These are phyloP conservation scores for Talaromyces sp. DNA, from an alignment of 2,329 filamentous ascomycete genomes.

Conservation along the genomic window DNA sequence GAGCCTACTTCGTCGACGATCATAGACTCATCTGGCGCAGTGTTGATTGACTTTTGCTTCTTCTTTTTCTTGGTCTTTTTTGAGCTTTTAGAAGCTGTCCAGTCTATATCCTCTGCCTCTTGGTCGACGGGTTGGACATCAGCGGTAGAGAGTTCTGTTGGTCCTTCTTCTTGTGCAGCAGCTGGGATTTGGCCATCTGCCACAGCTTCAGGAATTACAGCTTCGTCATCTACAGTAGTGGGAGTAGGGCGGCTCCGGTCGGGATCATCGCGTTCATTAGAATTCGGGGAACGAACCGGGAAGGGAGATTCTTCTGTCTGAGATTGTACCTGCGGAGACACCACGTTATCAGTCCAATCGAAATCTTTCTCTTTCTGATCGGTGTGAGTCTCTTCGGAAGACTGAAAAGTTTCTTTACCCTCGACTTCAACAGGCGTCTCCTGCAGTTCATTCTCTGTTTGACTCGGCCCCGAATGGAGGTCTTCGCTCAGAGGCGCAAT, in stretches of 20 bases:
- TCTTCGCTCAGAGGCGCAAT: slow-evolving; percentile 22
- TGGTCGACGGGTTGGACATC: slow-evolving; percentile 3
- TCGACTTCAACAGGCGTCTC: slow-evolving; percentile 38
- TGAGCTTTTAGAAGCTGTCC: slow-evolving; percentile 8
- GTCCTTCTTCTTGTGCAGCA: slow-evolving; percentile 1
- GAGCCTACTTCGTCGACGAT: slow-evolving; percentile 5
- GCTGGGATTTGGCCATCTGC: not conserved
- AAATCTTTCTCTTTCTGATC: slow-evolving; percentile 36
- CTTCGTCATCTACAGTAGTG: slow-evolving; percentile 21
- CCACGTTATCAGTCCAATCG: slow-evolving; percentile 45
- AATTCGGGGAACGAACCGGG: slow-evolving; percentile 32
- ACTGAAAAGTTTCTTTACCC: slow-evolving; percentile 45
- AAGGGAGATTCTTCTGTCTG: slow-evolving; percentile 32
- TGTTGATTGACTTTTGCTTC: slow-evolving; percentile 16
- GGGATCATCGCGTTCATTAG: slow-evolving; percentile 26
- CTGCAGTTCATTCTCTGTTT: slow-evolving; percentile 27
- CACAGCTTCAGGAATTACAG: slow-evolving; percentile 5
- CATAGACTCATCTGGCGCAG: slow-evolving; percentile 8
- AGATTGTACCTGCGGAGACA: slow-evolving; percentile 45
- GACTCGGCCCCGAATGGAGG: slow-evolving; percentile 20
- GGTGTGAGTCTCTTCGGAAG: slow-evolving; percentile 38
- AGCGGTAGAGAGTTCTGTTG: not conserved
- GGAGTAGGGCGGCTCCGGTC: slow-evolving; percentile 16
- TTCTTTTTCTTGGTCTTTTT: slow-evolving; percentile 25
- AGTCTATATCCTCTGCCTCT: slow-evolving; percentile 1